phyloP scores from a whole-genome alignment of 2,329 filamentous ascomycete species.

The Pseudomassariella vexata region DNA sequence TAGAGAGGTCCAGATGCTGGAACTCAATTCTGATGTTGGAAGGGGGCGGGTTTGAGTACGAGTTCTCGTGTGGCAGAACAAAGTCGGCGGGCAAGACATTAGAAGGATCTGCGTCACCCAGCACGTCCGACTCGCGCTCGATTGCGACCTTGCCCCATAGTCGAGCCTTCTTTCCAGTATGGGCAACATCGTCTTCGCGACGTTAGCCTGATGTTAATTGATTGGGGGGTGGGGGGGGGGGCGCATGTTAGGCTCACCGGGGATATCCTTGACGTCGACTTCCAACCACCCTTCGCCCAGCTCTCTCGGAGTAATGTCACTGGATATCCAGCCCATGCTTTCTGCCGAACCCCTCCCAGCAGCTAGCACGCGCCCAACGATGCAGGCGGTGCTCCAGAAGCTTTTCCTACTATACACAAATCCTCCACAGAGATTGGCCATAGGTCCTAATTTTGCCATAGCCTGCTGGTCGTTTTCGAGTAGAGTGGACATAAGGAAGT shows the following conservation, averaged over 20 bases:
- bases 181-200: slow-evolving; percentile 39
- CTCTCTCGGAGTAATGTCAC: slow-evolving; percentile 47
- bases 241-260: too few relatives aligned
- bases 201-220: slow-evolving; percentile 13
- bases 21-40: slow-evolving; percentile 42
- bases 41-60: slow-evolving; percentile 42
- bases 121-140: slow-evolving; percentile 54
- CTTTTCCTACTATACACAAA: slow-evolving; percentile 60
- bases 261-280: slow-evolving; percentile 48
- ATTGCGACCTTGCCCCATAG: slow-evolving; percentile 56
- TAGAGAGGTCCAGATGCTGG: slow-evolving; percentile 42
- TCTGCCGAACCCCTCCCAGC: slow-evolving; percentile 57
- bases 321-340: slow-evolving; percentile 65
- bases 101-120: slow-evolving; percentile 50
- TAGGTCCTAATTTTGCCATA: slow-evolving; percentile 50
- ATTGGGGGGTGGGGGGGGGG: too few relatives aligned
- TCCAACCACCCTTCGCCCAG: slow-evolving; percentile 53
- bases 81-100: slow-evolving; percentile 57
- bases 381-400: slow-evolving; percentile 63
- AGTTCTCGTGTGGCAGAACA: slow-evolving; percentile 52
- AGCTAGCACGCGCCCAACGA: slow-evolving; percentile 60
- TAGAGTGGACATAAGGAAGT: slow-evolving; percentile 61
- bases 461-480: slow-evolving; percentile 59
- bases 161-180: slow-evolving; percentile 49
- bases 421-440: slow-evolving; percentile 58